phyloP scores from a whole-genome alignment of 2,329 filamentous ascomycete species.

The Colletotrichum sp. region DNA sequence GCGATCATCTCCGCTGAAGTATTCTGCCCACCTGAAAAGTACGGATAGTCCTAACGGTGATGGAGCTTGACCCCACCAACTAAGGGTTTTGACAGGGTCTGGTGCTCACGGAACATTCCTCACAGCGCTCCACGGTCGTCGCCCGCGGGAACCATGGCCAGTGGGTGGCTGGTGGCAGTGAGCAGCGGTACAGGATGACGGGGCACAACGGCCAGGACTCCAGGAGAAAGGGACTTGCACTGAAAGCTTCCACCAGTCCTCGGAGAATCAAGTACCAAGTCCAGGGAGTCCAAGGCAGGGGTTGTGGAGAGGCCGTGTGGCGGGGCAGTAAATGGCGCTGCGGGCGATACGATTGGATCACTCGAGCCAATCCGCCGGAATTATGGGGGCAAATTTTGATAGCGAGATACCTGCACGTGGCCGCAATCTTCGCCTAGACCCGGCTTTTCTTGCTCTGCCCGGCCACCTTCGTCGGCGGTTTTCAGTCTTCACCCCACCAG shows the following conservation, averaged over 20 bases:
- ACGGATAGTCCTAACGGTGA: not conserved
- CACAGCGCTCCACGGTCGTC: not conserved
- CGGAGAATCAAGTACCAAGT: not conserved
- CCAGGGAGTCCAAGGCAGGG: not conserved
- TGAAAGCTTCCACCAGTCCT: not conserved
- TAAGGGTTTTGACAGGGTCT: conserved; percentile 4
- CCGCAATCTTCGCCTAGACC: not conserved
- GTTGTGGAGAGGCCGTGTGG: conserved; percentile 16
- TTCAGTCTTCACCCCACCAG: not conserved
- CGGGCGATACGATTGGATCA: conserved; percentile 4
- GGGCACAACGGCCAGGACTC: not conserved
- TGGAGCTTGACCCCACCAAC: conserved; percentile 7
- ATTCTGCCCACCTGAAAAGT: conserved; percentile 3
- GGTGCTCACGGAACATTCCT: not conserved
- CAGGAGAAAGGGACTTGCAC: not conserved
- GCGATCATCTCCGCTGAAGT: conserved; percentile 14
- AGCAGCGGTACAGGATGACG: not conserved
- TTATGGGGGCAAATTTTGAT: conserved; percentile 4
- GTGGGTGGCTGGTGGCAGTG: not conserved
- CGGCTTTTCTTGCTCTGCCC: not conserved
- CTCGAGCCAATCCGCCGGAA: not conserved
- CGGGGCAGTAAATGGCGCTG: conserved; percentile 7
- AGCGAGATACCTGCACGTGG: conserved; percentile 14
- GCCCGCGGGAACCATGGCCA: not conserved
- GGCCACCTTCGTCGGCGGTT: not conserved